These are phyloP conservation scores for Carex cristatella DNA, from an alignment of 176 grass and related monocot genomes.

Conservation along the genomic window DNA sequence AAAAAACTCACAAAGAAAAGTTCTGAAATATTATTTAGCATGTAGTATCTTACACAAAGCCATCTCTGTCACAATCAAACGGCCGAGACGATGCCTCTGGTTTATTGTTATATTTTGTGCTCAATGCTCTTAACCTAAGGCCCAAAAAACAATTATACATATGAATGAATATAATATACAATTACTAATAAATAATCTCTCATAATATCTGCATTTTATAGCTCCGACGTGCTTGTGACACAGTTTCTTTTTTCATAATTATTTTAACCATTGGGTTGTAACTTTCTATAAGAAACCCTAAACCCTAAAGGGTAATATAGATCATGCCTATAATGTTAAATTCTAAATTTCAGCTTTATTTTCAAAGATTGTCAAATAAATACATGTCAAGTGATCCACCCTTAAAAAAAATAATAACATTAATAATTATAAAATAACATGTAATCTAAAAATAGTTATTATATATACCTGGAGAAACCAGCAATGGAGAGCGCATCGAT, in stretches of 20 bases:
- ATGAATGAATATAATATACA: conserved; percentile 12
- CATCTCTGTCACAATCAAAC: conserved; percentile 95
- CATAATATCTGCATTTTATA: neutral
- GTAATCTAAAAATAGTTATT: neutral
- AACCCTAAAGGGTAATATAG: too few species aligned
- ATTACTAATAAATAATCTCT: neutral
- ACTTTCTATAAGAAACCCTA: too few species aligned
- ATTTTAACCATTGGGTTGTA: neutral
- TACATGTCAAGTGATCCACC: too few species aligned
- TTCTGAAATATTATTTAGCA: neutral
- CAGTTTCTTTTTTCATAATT: neutral
- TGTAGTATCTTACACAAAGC: conserved; percentile 68
- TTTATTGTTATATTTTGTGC: conserved; percentile 62
- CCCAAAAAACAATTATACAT: neutral
- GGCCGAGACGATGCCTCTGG: conserved; percentile 69
- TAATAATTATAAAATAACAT: conserved; percentile 3
- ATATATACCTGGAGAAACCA: conserved; percentile 81
- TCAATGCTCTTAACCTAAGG: conserved; percentile 70
- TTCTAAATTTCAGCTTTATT: too few species aligned
- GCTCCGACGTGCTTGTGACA: neutral
- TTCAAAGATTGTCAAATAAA: too few species aligned
- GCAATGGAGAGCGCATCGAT: conserved; percentile 94
- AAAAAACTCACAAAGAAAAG: neutral
- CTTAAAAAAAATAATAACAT: neutral
- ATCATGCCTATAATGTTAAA: too few species aligned